These are phyloP conservation scores for Chaetomidium leptoderma DNA, from an alignment of 495 filamentous ascomycete species.

Conservation along the genomic window DNA sequence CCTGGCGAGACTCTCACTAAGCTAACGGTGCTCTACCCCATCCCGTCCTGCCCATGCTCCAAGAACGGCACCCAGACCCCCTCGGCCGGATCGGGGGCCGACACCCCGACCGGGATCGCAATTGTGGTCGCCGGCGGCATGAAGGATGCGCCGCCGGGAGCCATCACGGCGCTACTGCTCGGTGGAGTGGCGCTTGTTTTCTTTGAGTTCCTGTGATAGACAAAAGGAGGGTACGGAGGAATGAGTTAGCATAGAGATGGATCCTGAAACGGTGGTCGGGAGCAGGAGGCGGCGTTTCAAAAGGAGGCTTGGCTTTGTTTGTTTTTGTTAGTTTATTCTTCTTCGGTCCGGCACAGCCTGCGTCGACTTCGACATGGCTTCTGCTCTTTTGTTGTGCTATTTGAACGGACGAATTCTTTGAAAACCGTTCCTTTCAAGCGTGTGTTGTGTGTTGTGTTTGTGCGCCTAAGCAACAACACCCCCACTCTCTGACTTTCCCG, in stretches of 20 bases:
- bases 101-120: no score
- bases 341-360: background rate
- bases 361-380: background rate
- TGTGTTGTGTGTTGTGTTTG: background rate
- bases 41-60: constrained; percentile 2
- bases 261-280: background rate
- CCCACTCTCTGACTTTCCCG: background rate
- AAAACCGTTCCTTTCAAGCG: background rate
- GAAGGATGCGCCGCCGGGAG: background rate
- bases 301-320: background rate
- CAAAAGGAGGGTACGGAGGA: background rate
- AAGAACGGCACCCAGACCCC: background rate
- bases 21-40: constrained; percentile 7
- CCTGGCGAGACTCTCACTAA: background rate
- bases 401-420: background rate
- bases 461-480: no score
- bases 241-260: background rate
- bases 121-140: background rate
- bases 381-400: background rate
- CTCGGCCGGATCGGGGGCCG: background rate
- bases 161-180: background rate
- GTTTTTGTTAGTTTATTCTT: constrained; percentile 1
- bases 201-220: constrained; percentile 15
- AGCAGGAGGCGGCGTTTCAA: background rate
- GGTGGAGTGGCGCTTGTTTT: background rate